A percentile compares a stretch with the other conserved stretches of the same genome.
These are phyloP conservation scores for Neonectria hederae DNA, from an alignment of 2,329 filamentous ascomycete genomes.

Conservation along the genomic window DNA sequence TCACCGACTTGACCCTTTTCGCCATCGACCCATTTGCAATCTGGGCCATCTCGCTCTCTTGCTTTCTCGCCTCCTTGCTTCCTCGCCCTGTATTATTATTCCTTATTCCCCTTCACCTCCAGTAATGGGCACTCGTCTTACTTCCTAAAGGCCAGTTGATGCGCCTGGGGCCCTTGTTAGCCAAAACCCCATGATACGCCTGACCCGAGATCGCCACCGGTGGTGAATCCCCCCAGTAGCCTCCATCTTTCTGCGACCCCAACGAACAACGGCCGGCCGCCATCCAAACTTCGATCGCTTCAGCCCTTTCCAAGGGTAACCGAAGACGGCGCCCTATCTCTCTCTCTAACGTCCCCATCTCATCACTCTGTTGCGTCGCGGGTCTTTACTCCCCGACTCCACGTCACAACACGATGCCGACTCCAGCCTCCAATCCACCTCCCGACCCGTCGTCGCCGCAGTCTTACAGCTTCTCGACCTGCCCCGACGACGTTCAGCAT, in stretches of 20 bases:
- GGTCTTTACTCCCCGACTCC: conserved; percentile 4
- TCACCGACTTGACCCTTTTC: conserved; percentile 41
- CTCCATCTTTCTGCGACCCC: conserved; percentile 30
- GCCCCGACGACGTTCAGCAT: conserved; percentile 54
- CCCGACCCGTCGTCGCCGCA: conserved; percentile 50
- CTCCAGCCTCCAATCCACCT: conserved; percentile 55
- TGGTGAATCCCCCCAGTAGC: conserved; percentile 36
- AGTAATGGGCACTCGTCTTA: conserved; percentile 32
- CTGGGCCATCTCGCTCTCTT: conserved; percentile 27
- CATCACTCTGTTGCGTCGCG: conserved; percentile 21
- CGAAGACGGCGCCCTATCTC: neutral
- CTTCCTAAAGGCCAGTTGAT: conserved; percentile 34
- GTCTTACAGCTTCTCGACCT: conserved; percentile 53
- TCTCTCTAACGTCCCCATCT: neutral
- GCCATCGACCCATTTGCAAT: conserved; percentile 42
- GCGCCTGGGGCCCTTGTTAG: conserved; percentile 27
- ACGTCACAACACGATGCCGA: conserved; percentile 52
- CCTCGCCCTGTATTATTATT: conserved; percentile 27
- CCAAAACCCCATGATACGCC: conserved; percentile 23
- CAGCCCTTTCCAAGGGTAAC: conserved; percentile 17
- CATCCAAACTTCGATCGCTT: conserved; percentile 28
- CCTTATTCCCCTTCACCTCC: conserved; percentile 7
- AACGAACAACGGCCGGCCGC: conserved; percentile 26
- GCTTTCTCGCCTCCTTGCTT: conserved; percentile 23
- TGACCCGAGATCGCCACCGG: conserved; percentile 40